phyloP scores from a whole-genome alignment of 2,329 filamentous ascomycete genomes.

The Alternaria arbusti region DNA sequence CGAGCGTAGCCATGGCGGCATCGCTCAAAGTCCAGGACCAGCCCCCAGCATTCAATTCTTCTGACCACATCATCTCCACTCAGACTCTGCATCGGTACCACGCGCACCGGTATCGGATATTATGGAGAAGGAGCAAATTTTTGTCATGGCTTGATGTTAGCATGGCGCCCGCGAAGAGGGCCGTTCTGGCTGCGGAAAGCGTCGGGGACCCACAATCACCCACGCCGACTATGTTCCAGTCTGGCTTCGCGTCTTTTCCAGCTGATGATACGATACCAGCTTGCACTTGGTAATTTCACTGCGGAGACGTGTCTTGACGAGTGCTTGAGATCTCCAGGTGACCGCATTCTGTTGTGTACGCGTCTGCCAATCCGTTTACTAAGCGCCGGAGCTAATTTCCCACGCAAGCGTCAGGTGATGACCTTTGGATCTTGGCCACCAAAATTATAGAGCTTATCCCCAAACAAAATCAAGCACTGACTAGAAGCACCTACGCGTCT shows the following conservation, averaged over 20 bases:
- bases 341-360: neutral
- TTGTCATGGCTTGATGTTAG: constrained; percentile 7
- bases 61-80: constrained; percentile 16
- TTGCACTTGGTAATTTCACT: neutral
- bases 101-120: constrained; percentile 21
- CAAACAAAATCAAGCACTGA: neutral
- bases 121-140: constrained; percentile 13
- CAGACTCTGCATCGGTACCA: constrained; percentile 4
- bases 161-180: constrained; percentile 15
- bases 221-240: neutral
- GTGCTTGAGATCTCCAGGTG: neutral
- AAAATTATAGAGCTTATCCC: neutral
- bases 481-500: neutral
- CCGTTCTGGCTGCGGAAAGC: constrained; percentile 25
- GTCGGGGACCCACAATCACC: constrained; percentile 20
- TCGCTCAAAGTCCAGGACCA: constrained; percentile 10
- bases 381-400: neutral
- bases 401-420: neutral
- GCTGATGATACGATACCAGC: neutral
- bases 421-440: neutral
- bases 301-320: neutral
- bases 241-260: neutral
- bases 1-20: constrained; percentile 25
- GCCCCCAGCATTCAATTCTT: constrained; percentile 9
- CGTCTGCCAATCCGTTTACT: neutral